These are phyloP conservation scores for Apiospora saccharicola DNA, from an alignment of 2,329 filamentous ascomycete species.

Conservation along the genomic window DNA sequence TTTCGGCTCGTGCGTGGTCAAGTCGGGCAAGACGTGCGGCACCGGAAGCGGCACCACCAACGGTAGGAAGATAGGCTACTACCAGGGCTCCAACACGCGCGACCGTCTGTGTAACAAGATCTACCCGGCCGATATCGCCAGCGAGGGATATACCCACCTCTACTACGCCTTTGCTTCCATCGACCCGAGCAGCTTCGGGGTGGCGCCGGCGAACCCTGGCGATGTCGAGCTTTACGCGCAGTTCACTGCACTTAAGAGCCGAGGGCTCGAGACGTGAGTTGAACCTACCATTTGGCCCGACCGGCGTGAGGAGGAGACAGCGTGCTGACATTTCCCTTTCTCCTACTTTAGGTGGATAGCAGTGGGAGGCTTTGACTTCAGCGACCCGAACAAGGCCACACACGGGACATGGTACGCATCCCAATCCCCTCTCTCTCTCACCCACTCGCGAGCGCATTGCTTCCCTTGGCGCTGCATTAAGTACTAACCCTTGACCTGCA, in stretches of 20 bases:
- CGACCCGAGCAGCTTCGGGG: conserved; percentile 39
- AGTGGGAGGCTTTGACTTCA: conserved; percentile 52
- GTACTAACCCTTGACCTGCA: not conserved
- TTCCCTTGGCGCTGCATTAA: not conserved
- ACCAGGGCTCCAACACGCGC: conserved; percentile 25
- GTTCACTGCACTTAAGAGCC: conserved; percentile 43
- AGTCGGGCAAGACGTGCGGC: conserved; percentile 21
- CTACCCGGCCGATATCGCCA: conserved; percentile 27
- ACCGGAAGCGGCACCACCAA: conserved; percentile 21
- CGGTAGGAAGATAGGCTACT: conserved; percentile 30
- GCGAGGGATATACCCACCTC: conserved; percentile 29
- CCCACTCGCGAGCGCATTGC: too few relatives aligned
- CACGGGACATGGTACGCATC: conserved; percentile 34
- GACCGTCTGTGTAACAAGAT: conserved; percentile 28
- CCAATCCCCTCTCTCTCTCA: too few relatives aligned
- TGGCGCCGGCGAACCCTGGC: conserved; percentile 27
- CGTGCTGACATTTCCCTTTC: not conserved
- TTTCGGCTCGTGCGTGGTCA: conserved; percentile 20
- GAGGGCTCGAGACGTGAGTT: conserved; percentile 41
- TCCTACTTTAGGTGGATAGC: conserved; percentile 39
- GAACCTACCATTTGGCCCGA: not conserved
- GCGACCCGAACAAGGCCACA: conserved; percentile 41
- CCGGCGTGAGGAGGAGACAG: not conserved
- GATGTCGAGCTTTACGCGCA: conserved; percentile 36
- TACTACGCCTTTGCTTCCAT: conserved; percentile 44